Base-by-base conservation (phyloP, 768 basidiomycete genomes). In the Cyclocybe cylindracea region DNA sequence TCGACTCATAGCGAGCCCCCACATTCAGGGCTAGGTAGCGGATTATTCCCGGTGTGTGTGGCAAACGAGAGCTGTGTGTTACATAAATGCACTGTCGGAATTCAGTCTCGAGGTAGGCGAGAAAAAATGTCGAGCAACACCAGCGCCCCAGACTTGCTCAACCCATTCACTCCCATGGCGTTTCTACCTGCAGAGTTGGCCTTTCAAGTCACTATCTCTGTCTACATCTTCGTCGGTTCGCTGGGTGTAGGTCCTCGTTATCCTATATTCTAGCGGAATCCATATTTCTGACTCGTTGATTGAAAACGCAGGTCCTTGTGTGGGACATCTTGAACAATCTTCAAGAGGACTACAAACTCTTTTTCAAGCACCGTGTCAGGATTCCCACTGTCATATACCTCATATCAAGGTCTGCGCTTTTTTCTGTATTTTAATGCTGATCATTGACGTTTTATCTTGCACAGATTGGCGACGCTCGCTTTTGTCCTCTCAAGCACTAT, bases 301-400 rank as follows among this genome's bases (percentile, higher is more conserved):
- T 24, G 24, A 24, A 24, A 24, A 24, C 5, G 24, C 37, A 68
- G 65, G 55, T 60, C 6, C 48, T 63, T 33, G 48, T 65, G 10
- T 70, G 67, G 69, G 69, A 70, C 45, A 51, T 69, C 38, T 46
- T 66, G 24, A 38, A 59, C 34, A 62, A 69, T 45, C 31, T 66
- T 3, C 10, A 35, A 2, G 42, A 45, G 10, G 64, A 69, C 38
- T 64, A 56, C 31, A 41, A 42, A 39, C 51, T 70, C 1, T 45
- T 68, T 1, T 51, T 50, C 35, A 46, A 57, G 35, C 46, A 56
- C 43, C 53, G 46, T 18, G 49, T 67, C 31, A 40, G 51, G 8
- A n/a, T 53, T 18, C 59, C 61, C 2, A 62, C 63, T 7, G 39
- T 61, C 13, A 54, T 56, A 6, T 68, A 69, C 39, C 54, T 61